A percentile compares a stretch with the other conserved stretches of the same genome.
These are phyloP conservation scores for Blepharisma stoltei DNA, from an alignment of 73 alveolate species.

Conservation along the genomic window DNA sequence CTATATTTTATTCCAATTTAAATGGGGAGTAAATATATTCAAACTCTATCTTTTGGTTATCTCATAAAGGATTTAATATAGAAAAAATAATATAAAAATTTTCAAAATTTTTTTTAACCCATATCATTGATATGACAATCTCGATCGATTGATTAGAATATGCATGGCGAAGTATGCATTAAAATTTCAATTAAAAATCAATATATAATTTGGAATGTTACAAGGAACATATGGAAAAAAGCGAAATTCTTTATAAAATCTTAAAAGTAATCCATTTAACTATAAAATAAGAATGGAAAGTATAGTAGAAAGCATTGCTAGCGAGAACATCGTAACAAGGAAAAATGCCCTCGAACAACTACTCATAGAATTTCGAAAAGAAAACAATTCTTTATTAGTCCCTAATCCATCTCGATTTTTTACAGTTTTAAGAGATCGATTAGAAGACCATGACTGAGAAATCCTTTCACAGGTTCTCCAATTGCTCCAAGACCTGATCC, in stretches of 20 bases:
- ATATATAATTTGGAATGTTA: no score
- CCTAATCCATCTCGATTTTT: constrained; percentile 18
- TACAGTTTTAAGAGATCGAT: background rate
- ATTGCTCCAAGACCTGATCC: constrained; percentile 8
- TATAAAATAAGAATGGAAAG: background rate
- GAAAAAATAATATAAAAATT: no score
- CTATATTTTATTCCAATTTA: no score
- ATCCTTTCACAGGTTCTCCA: background rate
- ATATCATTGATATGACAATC: no score
- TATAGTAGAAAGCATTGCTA: background rate
- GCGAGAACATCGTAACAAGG: background rate
- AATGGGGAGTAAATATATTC: no score
- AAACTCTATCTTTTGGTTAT: no score
- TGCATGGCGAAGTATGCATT: no score
- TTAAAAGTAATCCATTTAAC: background rate
- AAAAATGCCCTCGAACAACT: background rate
- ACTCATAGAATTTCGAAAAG: background rate
- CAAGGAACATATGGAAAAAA: no score
- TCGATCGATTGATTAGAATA: no score
- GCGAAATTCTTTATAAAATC: background rate
- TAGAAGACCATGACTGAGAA: constrained; percentile 14
- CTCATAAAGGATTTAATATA: no score
- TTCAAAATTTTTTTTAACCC: no score
- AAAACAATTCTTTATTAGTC: background rate
- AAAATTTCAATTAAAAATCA: no score